Conservation (phyloP, 108 stramenopile species). For the Nitzschia putrida region DNA sequence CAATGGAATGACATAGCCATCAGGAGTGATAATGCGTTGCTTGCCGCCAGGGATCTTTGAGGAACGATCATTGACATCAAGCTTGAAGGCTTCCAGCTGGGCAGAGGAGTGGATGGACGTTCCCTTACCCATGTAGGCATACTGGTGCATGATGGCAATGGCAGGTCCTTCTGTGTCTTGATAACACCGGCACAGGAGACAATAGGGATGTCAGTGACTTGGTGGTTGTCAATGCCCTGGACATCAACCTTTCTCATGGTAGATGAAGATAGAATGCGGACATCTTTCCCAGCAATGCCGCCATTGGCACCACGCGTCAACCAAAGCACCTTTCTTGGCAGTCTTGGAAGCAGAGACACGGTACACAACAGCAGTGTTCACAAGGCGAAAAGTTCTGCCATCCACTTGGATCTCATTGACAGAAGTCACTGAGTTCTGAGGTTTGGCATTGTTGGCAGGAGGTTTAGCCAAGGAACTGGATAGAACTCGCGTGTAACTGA, state of each 20-base stretch:
- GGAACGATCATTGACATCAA: conserved; percentile 22
- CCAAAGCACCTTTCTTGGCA: conserved; percentile 11
- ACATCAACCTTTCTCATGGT: conserved; percentile 1
- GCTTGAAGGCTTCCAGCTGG: conserved; percentile 24
- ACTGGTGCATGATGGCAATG: conserved; percentile 30
- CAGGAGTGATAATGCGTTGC: conserved; percentile 33
- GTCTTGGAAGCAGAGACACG: no score
- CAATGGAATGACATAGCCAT: conserved; percentile 36
- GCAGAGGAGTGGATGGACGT: conserved; percentile 28
- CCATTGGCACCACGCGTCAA: conserved; percentile 49
- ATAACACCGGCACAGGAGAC: conserved; percentile 24
- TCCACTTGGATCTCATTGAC: no score
- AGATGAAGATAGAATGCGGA: conserved; percentile 8
- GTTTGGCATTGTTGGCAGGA: no score
- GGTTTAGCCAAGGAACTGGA: no score
- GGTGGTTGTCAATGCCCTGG: conserved; percentile 25
- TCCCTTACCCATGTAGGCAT: conserved; percentile 11
- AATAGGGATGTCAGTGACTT: conserved; percentile 12
- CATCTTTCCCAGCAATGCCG: conserved; percentile 22
- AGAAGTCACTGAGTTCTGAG: no score
- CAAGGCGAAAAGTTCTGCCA: no score
- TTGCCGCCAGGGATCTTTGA: conserved; percentile 19
- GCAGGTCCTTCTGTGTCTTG: conserved; percentile 12
- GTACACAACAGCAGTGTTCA: no score
- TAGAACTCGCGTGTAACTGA: no score